Evolutionary conservation across 352 stramenopile species (phyloP).

Genomic region (Pythium graminicola): DNA sequence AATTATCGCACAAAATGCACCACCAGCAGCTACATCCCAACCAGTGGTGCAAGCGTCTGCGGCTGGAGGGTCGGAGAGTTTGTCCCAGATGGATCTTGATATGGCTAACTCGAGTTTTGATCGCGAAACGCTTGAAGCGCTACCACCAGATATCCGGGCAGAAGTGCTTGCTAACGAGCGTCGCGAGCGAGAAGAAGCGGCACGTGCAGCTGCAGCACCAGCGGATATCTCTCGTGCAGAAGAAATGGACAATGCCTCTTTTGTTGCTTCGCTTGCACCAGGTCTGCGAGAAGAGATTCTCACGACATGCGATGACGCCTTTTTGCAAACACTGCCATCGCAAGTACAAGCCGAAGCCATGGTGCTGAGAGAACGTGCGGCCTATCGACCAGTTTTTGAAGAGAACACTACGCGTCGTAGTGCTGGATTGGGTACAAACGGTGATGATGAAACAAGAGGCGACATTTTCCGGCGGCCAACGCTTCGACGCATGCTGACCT

Average conservation of each 20-base stretch:
- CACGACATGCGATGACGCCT: slow-evolving; percentile 92
- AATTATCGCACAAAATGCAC: slow-evolving; percentile 81
- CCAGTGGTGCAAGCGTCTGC: neutral
- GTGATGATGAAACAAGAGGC: slow-evolving; percentile 28
- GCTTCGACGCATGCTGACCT: slow-evolving; percentile 74
- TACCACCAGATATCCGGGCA: slow-evolving; percentile 95
- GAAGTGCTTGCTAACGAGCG: slow-evolving; percentile 97
- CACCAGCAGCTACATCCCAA: slow-evolving; percentile 25
- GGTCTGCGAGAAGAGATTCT: slow-evolving; percentile 96
- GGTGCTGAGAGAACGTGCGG: slow-evolving; percentile 90
- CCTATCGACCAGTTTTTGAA: slow-evolving; percentile 65
- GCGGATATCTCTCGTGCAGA: slow-evolving; percentile 93
- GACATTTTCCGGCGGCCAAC: slow-evolving; percentile 74
- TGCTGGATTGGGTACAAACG: slow-evolving; percentile 13
- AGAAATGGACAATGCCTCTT: slow-evolving; percentile 98
- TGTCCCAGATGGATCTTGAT: slow-evolving; percentile 77
- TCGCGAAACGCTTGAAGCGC: slow-evolving; percentile 92
- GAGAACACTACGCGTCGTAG: slow-evolving; percentile 28
- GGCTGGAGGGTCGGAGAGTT: slow-evolving; percentile 36
- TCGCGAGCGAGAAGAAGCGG: slow-evolving; percentile 79
- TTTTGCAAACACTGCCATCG: slow-evolving; percentile 92
- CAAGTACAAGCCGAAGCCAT: slow-evolving; percentile 94
- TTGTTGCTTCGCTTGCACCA: slow-evolving; percentile 93
- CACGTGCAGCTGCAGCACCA: slow-evolving; percentile 55
- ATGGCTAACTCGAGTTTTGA: slow-evolving; percentile 90